phyloP scores from a whole-genome alignment of 768 basidiomycete species.

The Tephrocybe sp. region DNA sequence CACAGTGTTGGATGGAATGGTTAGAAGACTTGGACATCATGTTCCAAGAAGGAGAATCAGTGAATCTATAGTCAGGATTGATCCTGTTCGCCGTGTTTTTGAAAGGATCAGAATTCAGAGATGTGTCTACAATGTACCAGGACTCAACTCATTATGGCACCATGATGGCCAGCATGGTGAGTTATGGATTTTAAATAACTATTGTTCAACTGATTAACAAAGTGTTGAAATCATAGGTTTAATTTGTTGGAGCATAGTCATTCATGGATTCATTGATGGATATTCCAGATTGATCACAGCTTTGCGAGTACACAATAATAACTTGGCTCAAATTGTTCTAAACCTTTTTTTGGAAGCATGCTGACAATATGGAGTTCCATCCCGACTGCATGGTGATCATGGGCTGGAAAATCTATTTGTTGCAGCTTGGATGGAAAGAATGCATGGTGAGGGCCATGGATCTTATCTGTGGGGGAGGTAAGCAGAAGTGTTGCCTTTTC shows the following conservation, averaged over 20 bases:
- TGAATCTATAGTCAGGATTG: constrained; percentile 17
- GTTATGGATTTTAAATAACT: not conserved
- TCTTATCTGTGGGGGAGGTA: too few relatives aligned
- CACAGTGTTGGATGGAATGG: constrained; percentile 24
- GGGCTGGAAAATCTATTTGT: too few relatives aligned
- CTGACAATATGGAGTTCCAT: too few relatives aligned
- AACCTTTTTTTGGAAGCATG: constrained; percentile 25
- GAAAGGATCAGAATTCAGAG: constrained; percentile 20
- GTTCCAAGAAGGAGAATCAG: constrained; percentile 14
- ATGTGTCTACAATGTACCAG: constrained; percentile 24
- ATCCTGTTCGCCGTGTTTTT: constrained; percentile 17
- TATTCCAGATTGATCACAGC: too few relatives aligned
- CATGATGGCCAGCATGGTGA: constrained; percentile 35
- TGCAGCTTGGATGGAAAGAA: too few relatives aligned
- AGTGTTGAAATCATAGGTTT: constrained; percentile 27
- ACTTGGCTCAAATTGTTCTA: constrained; percentile 34
- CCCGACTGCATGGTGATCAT: too few relatives aligned
- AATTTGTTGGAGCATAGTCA: constrained; percentile 36
- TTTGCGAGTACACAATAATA: too few relatives aligned
- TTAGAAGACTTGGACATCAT: too few relatives aligned
- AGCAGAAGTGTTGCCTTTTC: constrained; percentile 31
- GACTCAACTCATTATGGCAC: too few relatives aligned
- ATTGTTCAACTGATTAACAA: not conserved
- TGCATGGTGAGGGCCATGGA: too few relatives aligned
- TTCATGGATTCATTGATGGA: too few relatives aligned